Evolutionary conservation across 805 yeast genomes (phyloP).

Genomic region (Saturnispora dispora): DNA sequence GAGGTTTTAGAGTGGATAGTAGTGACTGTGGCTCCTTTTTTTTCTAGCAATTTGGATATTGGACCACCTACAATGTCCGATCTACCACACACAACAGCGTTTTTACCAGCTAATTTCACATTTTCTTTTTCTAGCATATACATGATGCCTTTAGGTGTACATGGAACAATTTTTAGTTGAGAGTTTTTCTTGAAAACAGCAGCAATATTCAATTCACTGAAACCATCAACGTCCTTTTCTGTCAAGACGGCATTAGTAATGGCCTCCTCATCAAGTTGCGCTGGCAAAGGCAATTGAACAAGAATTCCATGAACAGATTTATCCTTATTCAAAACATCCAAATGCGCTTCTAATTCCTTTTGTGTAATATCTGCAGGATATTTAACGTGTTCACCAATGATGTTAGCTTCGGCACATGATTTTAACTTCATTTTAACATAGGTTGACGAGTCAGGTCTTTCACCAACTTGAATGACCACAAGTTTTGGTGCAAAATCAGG

Average conservation of each 20-base stretch:
- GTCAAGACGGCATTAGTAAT: slow-evolving; percentile 77
- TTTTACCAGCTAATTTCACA: slow-evolving; percentile 62
- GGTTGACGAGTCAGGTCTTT: slow-evolving; percentile 81
- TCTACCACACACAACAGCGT: slow-evolving; percentile 88
- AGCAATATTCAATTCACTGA: slow-evolving; percentile 80
- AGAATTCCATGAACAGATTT: slow-evolving; percentile 75
- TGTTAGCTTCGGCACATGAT: slow-evolving; percentile 79
- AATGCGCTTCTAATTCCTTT: slow-evolving; percentile 46
- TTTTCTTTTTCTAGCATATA: slow-evolving; percentile 65
- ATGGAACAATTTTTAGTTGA: slow-evolving; percentile 73
- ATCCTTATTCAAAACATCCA: slow-evolving; percentile 63
- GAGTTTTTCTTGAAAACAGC: slow-evolving; percentile 86
- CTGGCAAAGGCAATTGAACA: slow-evolving; percentile 86
- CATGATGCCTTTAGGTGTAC: slow-evolving; percentile 93
- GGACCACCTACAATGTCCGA: slow-evolving; percentile 96
- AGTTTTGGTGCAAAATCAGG: slow-evolving; percentile 63
- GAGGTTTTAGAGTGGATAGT: slow-evolving; percentile 69
- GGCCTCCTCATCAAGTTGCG: slow-evolving; percentile 63
- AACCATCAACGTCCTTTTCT: slow-evolving; percentile 92
- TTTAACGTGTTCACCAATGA: slow-evolving; percentile 55
- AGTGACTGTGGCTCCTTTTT: slow-evolving; percentile 82
- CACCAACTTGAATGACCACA: slow-evolving; percentile 84
- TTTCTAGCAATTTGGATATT: slow-evolving; percentile 71
- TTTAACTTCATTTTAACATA: slow-evolving; percentile 87
- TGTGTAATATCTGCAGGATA: slow-evolving; percentile 57